Evolutionary conservation across 345 rosid genomes (phyloP), one percentile per base, ranked within the genome.

Genomic region (Geranium rotundifolium): DNA sequence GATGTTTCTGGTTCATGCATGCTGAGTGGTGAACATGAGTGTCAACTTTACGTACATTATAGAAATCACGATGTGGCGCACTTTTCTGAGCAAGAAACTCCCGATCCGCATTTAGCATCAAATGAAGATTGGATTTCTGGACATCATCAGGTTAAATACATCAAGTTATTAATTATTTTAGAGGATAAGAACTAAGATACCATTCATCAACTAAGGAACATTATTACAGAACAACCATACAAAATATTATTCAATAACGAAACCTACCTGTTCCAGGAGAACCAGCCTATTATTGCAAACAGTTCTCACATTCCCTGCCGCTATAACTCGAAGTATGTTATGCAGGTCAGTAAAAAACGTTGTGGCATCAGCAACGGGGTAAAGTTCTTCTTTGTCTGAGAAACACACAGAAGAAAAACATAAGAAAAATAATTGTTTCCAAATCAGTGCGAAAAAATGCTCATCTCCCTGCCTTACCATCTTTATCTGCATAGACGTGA

Each of bases 1-100:
- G 96, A 75, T 95, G 99, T 70, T 95, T 95, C 86, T 90, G 99
- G 85, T 90, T 90, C 99, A 90, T 95, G 73, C 99, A 95, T 19
- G 99, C 99, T 13, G 99, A 95, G 69, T 95, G 97, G 73, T 95
- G 99, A 63, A 95, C 95, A 71, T 95, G 97, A 2, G 97, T 95
- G 78, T 95, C 99, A 60, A 34, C 41, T 34, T 34, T 34, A 8
- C 41, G 41, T 5, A 34, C 41, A 34, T 34, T 34, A 8, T 34
- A 95, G 56, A 95, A 95, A 78, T 95, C 99, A 59, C 99, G 96
- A 75, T 90, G 99, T 1, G 99, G 97, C 58, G 99, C 99, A 75
- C 99, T 95, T 72, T 95, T 95, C 80, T 95, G 99, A 67, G 93
- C 97, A 41, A 95, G 85, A 73, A 95, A 95, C 67, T 95, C 99